Base-by-base conservation (phyloP, 768 basidiomycete species). In the Tremella fuciformis region DNA sequence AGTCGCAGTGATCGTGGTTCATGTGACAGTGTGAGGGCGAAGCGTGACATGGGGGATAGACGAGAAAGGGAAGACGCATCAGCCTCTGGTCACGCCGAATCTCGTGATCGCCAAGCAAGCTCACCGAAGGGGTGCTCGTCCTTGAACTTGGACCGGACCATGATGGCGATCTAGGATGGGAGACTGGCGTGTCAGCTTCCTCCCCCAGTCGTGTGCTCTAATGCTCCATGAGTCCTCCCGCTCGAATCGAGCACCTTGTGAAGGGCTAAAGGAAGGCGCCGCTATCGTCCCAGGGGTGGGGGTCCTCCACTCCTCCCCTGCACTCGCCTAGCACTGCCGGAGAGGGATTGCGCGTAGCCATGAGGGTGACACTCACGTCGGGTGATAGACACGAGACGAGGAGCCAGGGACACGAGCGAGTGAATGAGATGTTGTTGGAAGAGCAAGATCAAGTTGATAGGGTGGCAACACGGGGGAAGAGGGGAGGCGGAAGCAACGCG, bases 111-210 rank as follows among this genome's bases (percentile, higher is more conserved):
- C 16, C 21, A n/a, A 18, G 24, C 16, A 1, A 41, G 80, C 86
- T 70, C 53, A 94, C 94, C 94, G 77, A 97, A 98, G 62, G 91
- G 91, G 79, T 99, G 94, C 80, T 98, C 94, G 80, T 97, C 94
- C 86, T 77, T 76, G 73, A 78, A 78, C 71, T 78, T 78, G 59
- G 74, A 74, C 56, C 77, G 65, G 50, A 74, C 75, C 77, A 78
- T 78, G 4, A 8, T 65, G 64, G 26, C n/a, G 8, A 15, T 11
- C 29, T 34, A 46, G n/a, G 22, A 22, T 6, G n/a, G 15, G n/a
- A 18, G 42, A 46, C n/a, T 46, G 42, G 42, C 6, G 15, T 18
- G 15, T 46, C 42, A 46, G 42, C 42, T 6, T 6, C 6, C n/a
- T 22, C 8, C 16, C 42, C 16, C 42, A 46, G 15, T 46, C n/a